phyloP scores from a whole-genome alignment of 2,329 filamentous ascomycete genomes.

The Exophiala sp. region DNA sequence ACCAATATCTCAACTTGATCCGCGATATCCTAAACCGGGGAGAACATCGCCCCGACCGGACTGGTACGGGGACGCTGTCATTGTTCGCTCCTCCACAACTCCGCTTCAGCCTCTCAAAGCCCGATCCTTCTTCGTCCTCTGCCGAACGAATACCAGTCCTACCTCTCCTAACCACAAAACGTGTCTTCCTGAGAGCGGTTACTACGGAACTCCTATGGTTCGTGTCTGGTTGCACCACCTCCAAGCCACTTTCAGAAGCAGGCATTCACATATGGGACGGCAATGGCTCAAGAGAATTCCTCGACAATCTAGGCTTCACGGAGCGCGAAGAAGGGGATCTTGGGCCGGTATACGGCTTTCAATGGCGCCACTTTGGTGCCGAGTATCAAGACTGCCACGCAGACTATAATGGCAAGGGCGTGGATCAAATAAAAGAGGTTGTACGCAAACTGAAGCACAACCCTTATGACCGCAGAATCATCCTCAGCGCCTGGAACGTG shows the following conservation, averaged over 20 bases:
- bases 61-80: conserved; percentile 87
- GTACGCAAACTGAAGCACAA: conserved; percentile 77
- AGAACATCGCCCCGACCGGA: conserved; percentile 86
- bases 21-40: conserved; percentile 76
- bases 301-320: conserved; percentile 77
- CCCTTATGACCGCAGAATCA: conserved; percentile 85
- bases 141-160: conserved; percentile 60
- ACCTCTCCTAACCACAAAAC: conserved; percentile 93
- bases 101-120: conserved; percentile 75
- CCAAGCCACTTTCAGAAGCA: conserved; percentile 67
- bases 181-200: conserved; percentile 87
- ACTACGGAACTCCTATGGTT: conserved; percentile 96
- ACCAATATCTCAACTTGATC: conserved; percentile 90
- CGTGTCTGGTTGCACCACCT: conserved; percentile 78
- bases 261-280: conserved; percentile 98
- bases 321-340: conserved; percentile 85
- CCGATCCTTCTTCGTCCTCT: conserved; percentile 38
- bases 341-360: conserved; percentile 95
- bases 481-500: conserved; percentile 92
- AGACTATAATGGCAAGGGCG: conserved; percentile 83
- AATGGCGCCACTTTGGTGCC: conserved; percentile 97
- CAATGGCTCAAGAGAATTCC: conserved; percentile 85
- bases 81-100: conserved; percentile 84
- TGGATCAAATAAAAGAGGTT: conserved; percentile 91
- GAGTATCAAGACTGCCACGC: conserved; percentile 74